Percentiles rank a stretch among this genome's conserved stretches.
Conservation (phyloP, 169 alveolate species). For the Plasmodium fragile region DNA sequence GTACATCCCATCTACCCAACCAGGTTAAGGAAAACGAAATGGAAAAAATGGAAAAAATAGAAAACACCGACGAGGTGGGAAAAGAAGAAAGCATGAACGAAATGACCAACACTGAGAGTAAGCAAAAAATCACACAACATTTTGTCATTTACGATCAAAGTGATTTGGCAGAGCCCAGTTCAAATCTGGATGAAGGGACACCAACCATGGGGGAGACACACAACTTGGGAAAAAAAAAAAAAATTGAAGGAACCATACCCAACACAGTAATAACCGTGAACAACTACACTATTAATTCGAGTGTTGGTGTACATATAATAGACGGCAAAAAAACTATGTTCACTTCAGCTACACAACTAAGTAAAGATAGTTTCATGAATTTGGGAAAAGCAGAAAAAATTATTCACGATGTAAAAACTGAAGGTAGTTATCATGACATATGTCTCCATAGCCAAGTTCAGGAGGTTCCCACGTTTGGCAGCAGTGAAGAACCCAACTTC, state of each 20-base stretch:
- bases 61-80: not conserved
- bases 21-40: not conserved
- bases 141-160: slow-evolving; percentile 31
- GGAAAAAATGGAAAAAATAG: not conserved
- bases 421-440: not conserved
- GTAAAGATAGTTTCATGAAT: not conserved
- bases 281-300: not conserved
- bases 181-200: not conserved
- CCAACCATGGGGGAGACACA: not conserved
- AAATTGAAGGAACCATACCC: not conserved
- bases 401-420: not conserved
- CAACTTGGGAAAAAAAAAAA: slow-evolving; percentile 20
- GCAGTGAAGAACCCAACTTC: not conserved
- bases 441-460: not conserved
- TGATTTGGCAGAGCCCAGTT: slow-evolving; percentile 6
- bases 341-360: not conserved
- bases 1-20: not conserved
- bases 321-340: not conserved
- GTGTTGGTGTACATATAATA: not conserved
- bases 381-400: not conserved
- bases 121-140: slow-evolving; percentile 14
- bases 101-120: not conserved
- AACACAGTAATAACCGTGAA: not conserved
- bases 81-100: not conserved
- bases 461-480: not conserved